Percentiles rank a stretch among this genome's conserved stretches.
Evolutionary conservation across 352 stramenopile genomes (phyloP).

Genomic region (Saprolegnia parasitica): DNA sequence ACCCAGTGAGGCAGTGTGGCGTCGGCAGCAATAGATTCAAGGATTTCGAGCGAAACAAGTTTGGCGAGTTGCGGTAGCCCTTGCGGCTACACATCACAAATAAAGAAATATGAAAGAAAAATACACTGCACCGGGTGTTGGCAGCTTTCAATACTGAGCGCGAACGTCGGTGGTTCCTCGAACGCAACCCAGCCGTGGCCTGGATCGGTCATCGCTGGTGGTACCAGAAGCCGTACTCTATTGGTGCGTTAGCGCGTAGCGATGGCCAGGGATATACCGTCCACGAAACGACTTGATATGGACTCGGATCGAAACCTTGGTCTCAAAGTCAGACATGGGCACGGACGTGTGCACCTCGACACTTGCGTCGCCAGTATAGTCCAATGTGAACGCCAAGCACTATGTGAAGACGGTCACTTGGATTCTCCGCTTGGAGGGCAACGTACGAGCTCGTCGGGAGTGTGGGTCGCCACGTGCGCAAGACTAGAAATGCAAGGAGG

Average conservation of each 20-base stretch:
- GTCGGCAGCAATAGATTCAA: not conserved
- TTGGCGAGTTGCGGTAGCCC: not conserved
- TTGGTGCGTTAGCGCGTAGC: not conserved
- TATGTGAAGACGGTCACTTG: not conserved
- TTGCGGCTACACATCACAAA: not conserved
- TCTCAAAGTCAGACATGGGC: not conserved
- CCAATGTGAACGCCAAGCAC: not conserved
- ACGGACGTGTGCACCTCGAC: not conserved
- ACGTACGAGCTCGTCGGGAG: not conserved
- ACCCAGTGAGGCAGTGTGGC: not conserved
- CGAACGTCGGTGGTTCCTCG: not conserved
- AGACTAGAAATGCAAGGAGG: not conserved
- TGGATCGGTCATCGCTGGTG: not conserved
- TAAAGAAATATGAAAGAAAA: too few species aligned
- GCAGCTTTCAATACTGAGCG: not conserved
- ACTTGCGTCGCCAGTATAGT: not conserved
- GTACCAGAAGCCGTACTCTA: not conserved
- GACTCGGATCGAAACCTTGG: not conserved
- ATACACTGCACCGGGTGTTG: not conserved
- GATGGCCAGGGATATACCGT: not conserved
- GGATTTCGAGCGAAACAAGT: not conserved
- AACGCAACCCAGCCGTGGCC: slow-evolving; percentile 13
- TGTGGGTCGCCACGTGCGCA: not conserved
- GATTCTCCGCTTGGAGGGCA: not conserved
- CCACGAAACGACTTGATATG: not conserved